Percentiles rank a stretch among this genome's conserved stretches.
Conservation (phyloP, 2,329 filamentous ascomycete genomes). For the Pezicula neosporulosa region DNA sequence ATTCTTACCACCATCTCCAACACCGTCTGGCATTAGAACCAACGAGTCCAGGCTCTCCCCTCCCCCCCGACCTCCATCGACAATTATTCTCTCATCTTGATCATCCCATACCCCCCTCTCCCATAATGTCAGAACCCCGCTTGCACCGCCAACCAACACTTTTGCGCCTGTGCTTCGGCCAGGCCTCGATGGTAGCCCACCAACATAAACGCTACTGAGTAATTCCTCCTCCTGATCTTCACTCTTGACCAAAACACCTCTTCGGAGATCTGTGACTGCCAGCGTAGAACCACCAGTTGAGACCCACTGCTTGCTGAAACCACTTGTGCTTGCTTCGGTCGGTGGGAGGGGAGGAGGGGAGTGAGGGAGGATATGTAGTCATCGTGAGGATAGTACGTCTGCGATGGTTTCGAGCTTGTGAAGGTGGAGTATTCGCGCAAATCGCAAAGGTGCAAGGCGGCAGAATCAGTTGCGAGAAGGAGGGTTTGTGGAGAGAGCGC, state of each 20-base stretch:
- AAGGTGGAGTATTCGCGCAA: slow-evolving; percentile 60
- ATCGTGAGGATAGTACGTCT: slow-evolving; percentile 82
- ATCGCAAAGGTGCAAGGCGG: slow-evolving; percentile 84
- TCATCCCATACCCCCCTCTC: slow-evolving; percentile 95
- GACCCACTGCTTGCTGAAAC: slow-evolving; percentile 91
- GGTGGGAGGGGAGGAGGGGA: slow-evolving; percentile 78
- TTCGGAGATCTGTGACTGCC: slow-evolving; percentile 82
- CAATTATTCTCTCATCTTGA: slow-evolving; percentile 82
- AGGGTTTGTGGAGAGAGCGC: slow-evolving; percentile 83
- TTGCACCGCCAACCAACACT: slow-evolving; percentile 70
- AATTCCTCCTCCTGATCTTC: slow-evolving; percentile 96
- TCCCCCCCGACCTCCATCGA: slow-evolving; percentile 59
- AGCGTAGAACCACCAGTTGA: slow-evolving; percentile 90
- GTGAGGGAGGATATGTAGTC: slow-evolving; percentile 91
- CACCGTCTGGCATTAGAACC: slow-evolving; percentile 64
- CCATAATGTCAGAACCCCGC: slow-evolving; percentile 87
- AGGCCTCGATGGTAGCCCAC: slow-evolving; percentile 63
- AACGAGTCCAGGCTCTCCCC: slow-evolving; percentile 83
- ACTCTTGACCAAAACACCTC: slow-evolving; percentile 81
- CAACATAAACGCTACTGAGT: slow-evolving; percentile 75
- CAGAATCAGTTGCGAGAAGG: slow-evolving; percentile 86
- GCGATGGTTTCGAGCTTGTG: slow-evolving; percentile 59
- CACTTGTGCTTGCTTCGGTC: slow-evolving; percentile 76
- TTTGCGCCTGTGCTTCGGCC: slow-evolving; percentile 69
- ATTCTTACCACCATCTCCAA: slow-evolving; percentile 67